Evolutionary conservation across 163 green algal species (phyloP).

Genomic region (Volvox carteri): DNA sequence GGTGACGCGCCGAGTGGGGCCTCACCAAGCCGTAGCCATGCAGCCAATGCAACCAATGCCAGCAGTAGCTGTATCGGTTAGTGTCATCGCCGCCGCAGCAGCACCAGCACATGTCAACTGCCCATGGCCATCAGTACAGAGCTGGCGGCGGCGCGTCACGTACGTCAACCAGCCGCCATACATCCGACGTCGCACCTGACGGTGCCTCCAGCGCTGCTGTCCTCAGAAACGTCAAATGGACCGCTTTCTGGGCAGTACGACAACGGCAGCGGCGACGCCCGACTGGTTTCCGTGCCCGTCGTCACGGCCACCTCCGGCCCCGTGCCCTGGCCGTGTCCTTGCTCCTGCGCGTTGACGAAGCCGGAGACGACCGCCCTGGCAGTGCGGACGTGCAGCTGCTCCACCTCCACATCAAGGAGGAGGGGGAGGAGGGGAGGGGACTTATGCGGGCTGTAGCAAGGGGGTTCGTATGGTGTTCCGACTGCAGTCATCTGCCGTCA

Average conservation of each 20-base stretch:
- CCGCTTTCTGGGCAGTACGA: slow-evolving; percentile 13
- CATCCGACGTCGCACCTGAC: background rate
- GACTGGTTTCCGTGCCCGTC: slow-evolving; percentile 7
- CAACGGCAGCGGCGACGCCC: background rate
- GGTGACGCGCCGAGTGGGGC: no score
- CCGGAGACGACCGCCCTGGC: no score
- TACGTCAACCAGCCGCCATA: slow-evolving; percentile 49
- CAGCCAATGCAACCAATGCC: no score
- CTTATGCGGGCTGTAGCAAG: no score
- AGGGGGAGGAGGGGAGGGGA: no score
- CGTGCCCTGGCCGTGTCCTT: background rate
- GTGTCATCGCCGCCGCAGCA: no score
- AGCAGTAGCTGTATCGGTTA: no score
- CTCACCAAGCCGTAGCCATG: no score
- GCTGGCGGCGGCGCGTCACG: slow-evolving; percentile 8
- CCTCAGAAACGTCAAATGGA: background rate
- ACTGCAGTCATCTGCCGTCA: no score
- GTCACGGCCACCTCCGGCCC: slow-evolving; percentile 12
- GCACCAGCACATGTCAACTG: no score
- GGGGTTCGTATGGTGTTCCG: no score
- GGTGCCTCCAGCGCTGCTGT: background rate
- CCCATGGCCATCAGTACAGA: slow-evolving; percentile 2
- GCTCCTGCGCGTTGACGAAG: background rate
- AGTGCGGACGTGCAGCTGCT: background rate
- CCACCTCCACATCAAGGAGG: slow-evolving; percentile 42